Base-by-base conservation (phyloP, 495 filamentous ascomycete genomes). In the Neurospora sp. region DNA sequence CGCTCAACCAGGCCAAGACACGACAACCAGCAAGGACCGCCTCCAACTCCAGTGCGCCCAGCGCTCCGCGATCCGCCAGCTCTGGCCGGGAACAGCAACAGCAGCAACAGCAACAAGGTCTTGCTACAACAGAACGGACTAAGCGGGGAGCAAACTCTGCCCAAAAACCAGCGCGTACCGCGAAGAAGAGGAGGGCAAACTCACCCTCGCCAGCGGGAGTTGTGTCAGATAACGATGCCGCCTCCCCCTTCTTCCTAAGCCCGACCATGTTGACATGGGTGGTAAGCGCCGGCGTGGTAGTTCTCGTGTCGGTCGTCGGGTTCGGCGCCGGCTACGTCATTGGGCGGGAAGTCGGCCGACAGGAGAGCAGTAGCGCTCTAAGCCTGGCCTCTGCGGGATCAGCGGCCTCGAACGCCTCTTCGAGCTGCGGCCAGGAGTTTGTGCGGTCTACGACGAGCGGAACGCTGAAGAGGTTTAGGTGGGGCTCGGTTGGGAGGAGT, bases 321-420 rank as follows among this genome's bases (percentile, higher is more conserved):
- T 99, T 98, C 78, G 92, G 93, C 0, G 96, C 96, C 0, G 96
- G 96, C 0, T 98, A 97, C 77, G 92, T 92, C 12, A 88, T 97
- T 20, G 96, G 96, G 12, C 86, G 89, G 35, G 94, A 97, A 78
- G 92, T 93, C 1, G 93, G 93, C 0, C 86, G 89, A 39, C 83
- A 90, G 37, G 93, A 96, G 78, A 59, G 48, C 20, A 59, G 20
- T 11, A 79, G 79, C 18, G 76, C 77, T n/a, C 72, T 75, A 66
- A 75, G 78, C 38, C 40, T 84, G 16, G 84, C 84, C 31, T 83
- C 82, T 16, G 76, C 82, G 3, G 81, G 83, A 31, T 59, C 48
- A 59, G 75, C 76, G 11, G 80, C 75, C 3, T 81, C 83, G 12
- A 83, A 86, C 11, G 84, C 81, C 5, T 81, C 85, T 11, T 80